Conservation (phyloP, 2,329 filamentous ascomycete genomes). For the Colletotrichum liaoningense region DNA sequence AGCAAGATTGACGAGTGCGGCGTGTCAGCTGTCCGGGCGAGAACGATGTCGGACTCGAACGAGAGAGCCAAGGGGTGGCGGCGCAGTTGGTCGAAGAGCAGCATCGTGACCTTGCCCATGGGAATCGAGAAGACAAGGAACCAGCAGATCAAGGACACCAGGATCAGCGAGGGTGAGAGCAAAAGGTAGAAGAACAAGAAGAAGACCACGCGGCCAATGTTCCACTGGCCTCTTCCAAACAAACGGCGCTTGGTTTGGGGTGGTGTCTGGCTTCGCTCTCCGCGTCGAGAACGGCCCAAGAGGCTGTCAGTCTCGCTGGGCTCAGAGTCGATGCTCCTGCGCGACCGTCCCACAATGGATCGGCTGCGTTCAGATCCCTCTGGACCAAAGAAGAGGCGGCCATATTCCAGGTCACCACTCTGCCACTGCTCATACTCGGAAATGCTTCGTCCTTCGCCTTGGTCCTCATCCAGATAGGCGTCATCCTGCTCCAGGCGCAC, state of each 20-base stretch:
- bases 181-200: constrained; percentile 96
- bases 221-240: constrained; percentile 97
- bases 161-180: constrained; percentile 84
- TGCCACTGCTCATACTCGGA: constrained; percentile 99
- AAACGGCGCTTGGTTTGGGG: constrained; percentile 78
- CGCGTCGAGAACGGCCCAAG: constrained; percentile 71
- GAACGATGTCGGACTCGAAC: constrained; percentile 87
- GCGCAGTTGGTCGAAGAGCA: constrained; percentile 90
- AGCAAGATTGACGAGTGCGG: constrained; percentile 88
- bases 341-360: constrained; percentile 86
- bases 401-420: constrained; percentile 95
- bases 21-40: constrained; percentile 76
- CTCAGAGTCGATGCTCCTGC: constrained; percentile 88
- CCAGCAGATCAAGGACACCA: constrained; percentile 93
- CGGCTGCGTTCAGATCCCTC: constrained; percentile 78
- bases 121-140: constrained; percentile 97
- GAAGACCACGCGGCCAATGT: constrained; percentile 92
- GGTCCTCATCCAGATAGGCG: constrained; percentile 92
- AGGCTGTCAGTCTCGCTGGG: constrained; percentile 90
- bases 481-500: constrained; percentile 95
- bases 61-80: constrained; percentile 92
- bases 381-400: constrained; percentile 94
- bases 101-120: constrained; percentile 94
- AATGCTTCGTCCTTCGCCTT: constrained; percentile 95
- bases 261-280: constrained; percentile 56